Evolutionary conservation across 768 basidiomycete species (phyloP), one percentile per base, ranked within the genome.

Genomic region (Panaeolus papilionaceus): DNA sequence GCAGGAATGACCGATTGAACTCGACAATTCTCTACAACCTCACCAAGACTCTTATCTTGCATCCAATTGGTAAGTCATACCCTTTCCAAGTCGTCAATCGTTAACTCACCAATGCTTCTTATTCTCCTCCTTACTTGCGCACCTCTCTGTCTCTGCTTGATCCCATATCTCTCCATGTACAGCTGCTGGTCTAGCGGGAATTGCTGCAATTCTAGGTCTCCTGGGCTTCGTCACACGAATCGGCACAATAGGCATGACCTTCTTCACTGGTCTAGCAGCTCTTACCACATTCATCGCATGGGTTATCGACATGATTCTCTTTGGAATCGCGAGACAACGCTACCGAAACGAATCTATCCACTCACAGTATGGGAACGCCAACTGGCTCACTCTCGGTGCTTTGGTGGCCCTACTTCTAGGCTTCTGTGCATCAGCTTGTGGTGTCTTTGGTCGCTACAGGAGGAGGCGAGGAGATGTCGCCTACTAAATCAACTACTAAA

Each of bases 351-450:
- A 79, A 20, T 85, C 84, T 20, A 74, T 80, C 37, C 63, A 71
- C 28, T 87, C 91, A 2, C 80, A 84, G 69, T 90, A 88, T 78
- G 94, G 93, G 16, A 94, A 93, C 76, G 93, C 92, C 51, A 89
- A 88, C 74, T 96, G 94, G 94, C 73, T 95, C 66, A 91, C 90
- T 3, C 84, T 95, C 51, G 93, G 87, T 66, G 92, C 93, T 0
- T 80, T 92, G 62, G 83, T 87, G 64, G 83, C 92, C 0, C 83
- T 95, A 61, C 69, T 89, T 49, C 67, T 94, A 16, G 89, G 85
- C 28, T 90, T 90, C 79, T 91, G 90, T 78, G 83, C 87, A 2
- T 84, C 87, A 14, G 81, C 85, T 3, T 89, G 88, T 70, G 91
- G 91, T 38, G 80, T 87, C 63, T 92, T 90, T 73, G 90, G 92